phyloP scores from a whole-genome alignment of 306 rosid genomes.

The Vigna reflexopilosa region DNA sequence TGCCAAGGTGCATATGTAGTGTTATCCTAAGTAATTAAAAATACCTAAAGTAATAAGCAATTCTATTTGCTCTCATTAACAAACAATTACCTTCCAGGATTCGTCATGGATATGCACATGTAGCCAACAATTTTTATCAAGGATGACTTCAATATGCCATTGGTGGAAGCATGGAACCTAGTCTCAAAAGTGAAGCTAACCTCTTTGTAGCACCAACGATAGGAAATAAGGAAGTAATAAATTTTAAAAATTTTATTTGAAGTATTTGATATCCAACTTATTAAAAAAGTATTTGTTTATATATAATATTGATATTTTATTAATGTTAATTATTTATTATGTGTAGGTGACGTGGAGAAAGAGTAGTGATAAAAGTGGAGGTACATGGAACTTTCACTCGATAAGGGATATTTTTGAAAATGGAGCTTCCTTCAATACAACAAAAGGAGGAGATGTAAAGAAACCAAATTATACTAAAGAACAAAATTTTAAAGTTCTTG shows the following conservation, averaged over 20 bases:
- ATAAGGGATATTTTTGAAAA: background rate
- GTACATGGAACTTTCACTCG: background rate
- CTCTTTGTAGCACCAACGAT: background rate
- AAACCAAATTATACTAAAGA: background rate
- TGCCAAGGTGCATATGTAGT: background rate
- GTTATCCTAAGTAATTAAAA: background rate
- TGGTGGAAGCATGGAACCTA: slow-evolving; percentile 7
- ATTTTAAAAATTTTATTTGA: background rate
- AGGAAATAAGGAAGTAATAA: background rate
- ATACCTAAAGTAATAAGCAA: background rate
- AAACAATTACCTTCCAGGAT: background rate
- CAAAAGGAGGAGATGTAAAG: background rate
- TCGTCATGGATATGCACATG: background rate
- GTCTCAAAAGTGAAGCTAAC: background rate
- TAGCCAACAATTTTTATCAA: background rate
- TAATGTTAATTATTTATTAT: background rate
- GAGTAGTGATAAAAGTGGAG: background rate
- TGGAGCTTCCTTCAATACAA: background rate
- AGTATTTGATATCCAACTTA: background rate
- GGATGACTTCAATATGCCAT: background rate
- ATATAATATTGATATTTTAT: too few relatives aligned
- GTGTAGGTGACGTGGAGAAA: slow-evolving; percentile 13
- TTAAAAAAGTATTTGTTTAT: background rate
- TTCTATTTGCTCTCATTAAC: background rate
- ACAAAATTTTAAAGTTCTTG: background rate